These are phyloP conservation scores for Aspergillus arachidicola DNA, from an alignment of 2,329 filamentous ascomycete genomes.

Conservation along the genomic window DNA sequence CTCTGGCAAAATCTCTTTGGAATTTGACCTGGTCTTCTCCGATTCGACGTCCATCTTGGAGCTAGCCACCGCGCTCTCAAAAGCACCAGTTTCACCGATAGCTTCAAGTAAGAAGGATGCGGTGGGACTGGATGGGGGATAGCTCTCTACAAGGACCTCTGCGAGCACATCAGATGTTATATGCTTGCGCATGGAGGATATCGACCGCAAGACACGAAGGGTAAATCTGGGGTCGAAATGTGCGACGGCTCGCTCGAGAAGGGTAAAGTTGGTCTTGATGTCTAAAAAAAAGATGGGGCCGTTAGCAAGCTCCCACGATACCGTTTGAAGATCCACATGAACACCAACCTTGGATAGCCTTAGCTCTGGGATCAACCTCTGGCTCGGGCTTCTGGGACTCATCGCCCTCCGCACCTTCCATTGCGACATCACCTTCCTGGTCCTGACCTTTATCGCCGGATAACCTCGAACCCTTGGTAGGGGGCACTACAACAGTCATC, in stretches of 20 bases:
- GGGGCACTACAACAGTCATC: slow-evolving; percentile 80
- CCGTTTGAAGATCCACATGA: background rate
- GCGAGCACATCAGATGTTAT: slow-evolving; percentile 79
- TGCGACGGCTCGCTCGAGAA: slow-evolving; percentile 87
- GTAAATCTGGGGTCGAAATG: slow-evolving; percentile 96
- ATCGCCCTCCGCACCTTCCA: slow-evolving; percentile 59
- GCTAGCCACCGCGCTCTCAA: slow-evolving; percentile 60
- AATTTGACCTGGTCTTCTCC: slow-evolving; percentile 65
- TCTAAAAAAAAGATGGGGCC: slow-evolving; percentile 50
- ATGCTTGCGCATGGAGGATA: slow-evolving; percentile 92
- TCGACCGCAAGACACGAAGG: slow-evolving; percentile 88
- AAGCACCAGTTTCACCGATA: slow-evolving; percentile 67
- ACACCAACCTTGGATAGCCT: slow-evolving; percentile 52
- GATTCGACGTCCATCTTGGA: slow-evolving; percentile 75
- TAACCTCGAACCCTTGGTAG: slow-evolving; percentile 65
- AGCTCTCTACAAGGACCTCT: slow-evolving; percentile 79
- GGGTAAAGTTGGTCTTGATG: slow-evolving; percentile 89
- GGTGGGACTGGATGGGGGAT: slow-evolving; percentile 66
- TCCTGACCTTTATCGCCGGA: slow-evolving; percentile 61
- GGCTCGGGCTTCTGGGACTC: slow-evolving; percentile 50
- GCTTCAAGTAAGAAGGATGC: slow-evolving; percentile 71
- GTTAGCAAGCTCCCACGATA: slow-evolving; percentile 8
- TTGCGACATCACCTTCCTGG: slow-evolving; percentile 69
- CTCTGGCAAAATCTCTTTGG: slow-evolving; percentile 80
- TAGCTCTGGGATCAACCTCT: slow-evolving; percentile 49